These are phyloP conservation scores for Prosopis cineraria DNA, from an alignment of 306 rosid species.

Conservation along the genomic window DNA sequence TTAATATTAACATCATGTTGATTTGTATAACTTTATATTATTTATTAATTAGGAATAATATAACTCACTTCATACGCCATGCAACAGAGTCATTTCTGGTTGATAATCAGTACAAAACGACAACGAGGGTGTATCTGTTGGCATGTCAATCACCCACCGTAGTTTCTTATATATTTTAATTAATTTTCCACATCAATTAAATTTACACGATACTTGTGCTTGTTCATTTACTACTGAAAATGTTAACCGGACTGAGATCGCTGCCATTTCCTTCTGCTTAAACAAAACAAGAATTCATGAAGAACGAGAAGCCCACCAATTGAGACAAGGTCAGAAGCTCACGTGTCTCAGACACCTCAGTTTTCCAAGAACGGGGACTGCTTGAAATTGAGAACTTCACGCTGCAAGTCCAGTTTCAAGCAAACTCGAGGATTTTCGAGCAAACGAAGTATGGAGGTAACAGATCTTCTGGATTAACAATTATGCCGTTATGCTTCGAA, in stretches of 20 bases:
- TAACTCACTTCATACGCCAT: too few species aligned
- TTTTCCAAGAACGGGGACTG: too few species aligned
- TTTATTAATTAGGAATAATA: neutral
- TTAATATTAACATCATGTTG: too few species aligned
- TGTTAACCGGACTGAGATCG: neutral
- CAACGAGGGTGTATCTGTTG: neutral
- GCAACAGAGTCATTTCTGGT: neutral
- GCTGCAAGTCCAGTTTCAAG: neutral
- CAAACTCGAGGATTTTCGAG: neutral
- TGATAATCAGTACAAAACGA: neutral
- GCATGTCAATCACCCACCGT: slow-evolving; percentile 29
- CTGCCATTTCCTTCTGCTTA: neutral
- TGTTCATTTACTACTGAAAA: neutral
- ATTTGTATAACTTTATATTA: too few species aligned
- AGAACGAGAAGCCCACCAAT: neutral
- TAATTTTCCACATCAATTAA: neutral
- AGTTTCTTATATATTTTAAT: slow-evolving; percentile 17
- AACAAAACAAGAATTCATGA: neutral
- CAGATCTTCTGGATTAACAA: neutral
- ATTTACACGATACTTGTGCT: neutral
- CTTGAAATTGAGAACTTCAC: neutral
- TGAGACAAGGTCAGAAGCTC: too few species aligned
- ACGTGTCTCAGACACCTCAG: too few species aligned
- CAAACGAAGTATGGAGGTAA: neutral
- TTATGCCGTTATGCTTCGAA: neutral